These are phyloP conservation scores for Colletotrichum cordylinicola DNA, from an alignment of 2,329 filamentous ascomycete species.

Conservation along the genomic window DNA sequence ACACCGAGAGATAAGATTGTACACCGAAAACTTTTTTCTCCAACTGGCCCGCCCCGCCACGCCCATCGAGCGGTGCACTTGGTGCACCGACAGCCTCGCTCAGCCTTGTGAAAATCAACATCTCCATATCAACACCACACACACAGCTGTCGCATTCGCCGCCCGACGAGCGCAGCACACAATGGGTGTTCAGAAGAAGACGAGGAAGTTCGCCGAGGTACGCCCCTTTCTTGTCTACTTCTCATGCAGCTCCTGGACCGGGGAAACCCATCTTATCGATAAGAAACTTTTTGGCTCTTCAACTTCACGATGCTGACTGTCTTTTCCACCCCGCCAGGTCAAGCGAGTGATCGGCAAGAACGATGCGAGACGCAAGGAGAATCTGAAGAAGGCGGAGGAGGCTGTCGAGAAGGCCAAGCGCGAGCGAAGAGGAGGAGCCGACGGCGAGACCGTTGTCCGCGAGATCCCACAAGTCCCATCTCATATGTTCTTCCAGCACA, in stretches of 20 bases:
- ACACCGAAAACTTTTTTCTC: conserved; percentile 21
- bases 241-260: background rate
- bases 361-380: conserved; percentile 83
- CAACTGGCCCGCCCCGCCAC: background rate
- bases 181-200: conserved; percentile 92
- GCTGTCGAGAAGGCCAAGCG: conserved; percentile 61
- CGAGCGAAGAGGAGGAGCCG: conserved; percentile 55
- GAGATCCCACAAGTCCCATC: conserved; percentile 74
- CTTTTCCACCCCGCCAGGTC: conserved; percentile 47
- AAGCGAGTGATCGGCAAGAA: conserved; percentile 84
- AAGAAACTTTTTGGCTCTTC: background rate
- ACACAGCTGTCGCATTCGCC: background rate
- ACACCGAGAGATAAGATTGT: background rate
- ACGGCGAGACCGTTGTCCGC: conserved; percentile 59
- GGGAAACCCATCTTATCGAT: conserved; percentile 15
- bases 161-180: background rate
- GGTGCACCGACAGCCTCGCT: conserved; percentile 2
- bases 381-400: conserved; percentile 69
- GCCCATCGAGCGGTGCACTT: background rate
- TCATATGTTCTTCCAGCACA: conserved; percentile 87
- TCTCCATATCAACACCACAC: background rate
- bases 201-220: conserved; percentile 84
- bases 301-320: conserved; percentile 21
- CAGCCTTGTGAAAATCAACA: conserved; percentile 3
- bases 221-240: conserved; percentile 26